phyloP scores from a whole-genome alignment of 176 grass and related monocot genomes.

The Musa itinerans region DNA sequence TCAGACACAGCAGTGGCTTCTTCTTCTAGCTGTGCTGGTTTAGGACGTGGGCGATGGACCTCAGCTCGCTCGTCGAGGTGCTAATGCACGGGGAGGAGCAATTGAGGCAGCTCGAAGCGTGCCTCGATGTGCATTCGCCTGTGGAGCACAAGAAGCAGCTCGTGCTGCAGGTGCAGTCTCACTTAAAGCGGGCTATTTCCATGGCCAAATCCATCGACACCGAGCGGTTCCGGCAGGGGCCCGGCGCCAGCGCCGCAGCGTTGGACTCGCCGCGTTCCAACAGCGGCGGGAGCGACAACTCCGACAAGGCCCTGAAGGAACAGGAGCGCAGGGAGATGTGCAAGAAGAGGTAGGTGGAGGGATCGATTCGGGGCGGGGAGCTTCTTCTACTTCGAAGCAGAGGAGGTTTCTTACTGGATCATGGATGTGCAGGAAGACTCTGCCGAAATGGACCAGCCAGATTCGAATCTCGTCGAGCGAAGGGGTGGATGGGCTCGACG shows the following conservation, averaged over 20 bases:
- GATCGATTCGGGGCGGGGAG: neutral
- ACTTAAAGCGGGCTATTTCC: slow-evolving; percentile 28
- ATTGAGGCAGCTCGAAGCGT: slow-evolving; percentile 15
- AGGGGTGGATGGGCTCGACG: slow-evolving; percentile 25
- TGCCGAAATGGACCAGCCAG: slow-evolving; percentile 36
- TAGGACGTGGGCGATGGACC: neutral
- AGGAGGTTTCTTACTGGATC: neutral
- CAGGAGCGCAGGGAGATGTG: slow-evolving; percentile 20
- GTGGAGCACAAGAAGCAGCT: slow-evolving; percentile 20
- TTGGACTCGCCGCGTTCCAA: slow-evolving; percentile 47
- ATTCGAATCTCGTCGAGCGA: slow-evolving; percentile 4
- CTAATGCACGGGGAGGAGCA: slow-evolving; percentile 55
- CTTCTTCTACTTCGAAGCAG: too few relatives aligned
- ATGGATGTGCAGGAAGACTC: slow-evolving; percentile 33
- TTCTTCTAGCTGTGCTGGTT: neutral
- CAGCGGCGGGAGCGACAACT: slow-evolving; percentile 23
- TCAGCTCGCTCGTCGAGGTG: slow-evolving; percentile 32
- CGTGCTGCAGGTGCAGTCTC: slow-evolving; percentile 23
- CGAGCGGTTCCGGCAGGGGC: slow-evolving; percentile 8
- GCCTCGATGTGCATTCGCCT: slow-evolving; percentile 18
- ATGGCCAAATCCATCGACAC: slow-evolving; percentile 39
- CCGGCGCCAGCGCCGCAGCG: slow-evolving; percentile 2
- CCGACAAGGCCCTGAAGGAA: slow-evolving; percentile 16
- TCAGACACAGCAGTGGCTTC: neutral
- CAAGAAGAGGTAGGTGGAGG: slow-evolving; percentile 44